phyloP scores from a whole-genome alignment of 768 basidiomycete genomes.

The Cystoderma amianthinum region DNA sequence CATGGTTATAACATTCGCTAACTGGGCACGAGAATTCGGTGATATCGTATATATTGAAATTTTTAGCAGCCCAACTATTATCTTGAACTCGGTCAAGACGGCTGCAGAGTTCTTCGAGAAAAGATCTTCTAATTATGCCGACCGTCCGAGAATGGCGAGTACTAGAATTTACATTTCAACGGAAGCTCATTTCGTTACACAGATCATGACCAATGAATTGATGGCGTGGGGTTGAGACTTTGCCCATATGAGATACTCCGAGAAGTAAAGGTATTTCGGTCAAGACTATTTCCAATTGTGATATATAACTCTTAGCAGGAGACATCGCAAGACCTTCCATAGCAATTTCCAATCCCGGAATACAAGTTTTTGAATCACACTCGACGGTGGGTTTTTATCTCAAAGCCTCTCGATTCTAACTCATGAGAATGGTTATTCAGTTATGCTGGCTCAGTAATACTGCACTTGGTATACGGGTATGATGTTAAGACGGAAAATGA shows the following conservation, averaged over 20 bases:
- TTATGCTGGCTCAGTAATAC: constrained; percentile 22
- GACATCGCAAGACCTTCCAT: constrained; percentile 24
- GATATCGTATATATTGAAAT: constrained; percentile 23
- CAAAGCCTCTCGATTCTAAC: too few relatives aligned
- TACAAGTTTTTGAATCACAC: constrained; percentile 36
- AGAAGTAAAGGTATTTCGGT: constrained; percentile 15
- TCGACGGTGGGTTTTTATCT: too few relatives aligned
- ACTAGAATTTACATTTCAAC: neutral
- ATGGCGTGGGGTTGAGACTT: constrained; percentile 23
- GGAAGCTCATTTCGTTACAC: neutral
- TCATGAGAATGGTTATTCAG: too few relatives aligned
- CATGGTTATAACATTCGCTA: constrained; percentile 21
- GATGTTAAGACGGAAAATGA: constrained; percentile 25
- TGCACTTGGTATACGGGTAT: constrained; percentile 34
- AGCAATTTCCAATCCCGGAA: constrained; percentile 26
- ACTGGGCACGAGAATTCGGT: constrained; percentile 21
- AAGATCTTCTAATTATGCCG: constrained; percentile 38
- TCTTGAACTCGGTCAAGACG: constrained; percentile 31
- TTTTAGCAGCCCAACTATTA: constrained; percentile 26
- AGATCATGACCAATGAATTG: constrained; percentile 20
- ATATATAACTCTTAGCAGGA: constrained; percentile 7
- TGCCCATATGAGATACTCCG: constrained; percentile 20
- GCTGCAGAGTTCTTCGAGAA: constrained; percentile 37
- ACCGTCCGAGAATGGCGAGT: constrained; percentile 25
- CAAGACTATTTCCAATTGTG: neutral